phyloP scores from a whole-genome alignment of 2,329 filamentous ascomycete species.

The Penicillium sp. region DNA sequence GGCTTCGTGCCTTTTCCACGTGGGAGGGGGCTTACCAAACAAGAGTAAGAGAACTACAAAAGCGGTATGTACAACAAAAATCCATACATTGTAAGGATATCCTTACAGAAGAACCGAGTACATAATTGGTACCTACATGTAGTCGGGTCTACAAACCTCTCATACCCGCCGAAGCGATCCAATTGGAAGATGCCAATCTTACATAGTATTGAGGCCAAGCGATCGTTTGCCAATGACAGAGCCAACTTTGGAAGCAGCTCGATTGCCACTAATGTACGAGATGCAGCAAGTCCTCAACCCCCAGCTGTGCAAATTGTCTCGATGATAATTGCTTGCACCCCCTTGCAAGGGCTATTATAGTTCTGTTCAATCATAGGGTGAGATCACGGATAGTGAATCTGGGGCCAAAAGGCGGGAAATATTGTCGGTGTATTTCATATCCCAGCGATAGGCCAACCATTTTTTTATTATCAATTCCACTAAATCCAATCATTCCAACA shows the following conservation, averaged over 20 bases:
- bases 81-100: background rate
- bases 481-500: background rate
- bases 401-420: background rate
- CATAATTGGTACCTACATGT: background rate
- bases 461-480: background rate
- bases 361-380: background rate
- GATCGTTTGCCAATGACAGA: slow-evolving; percentile 3
- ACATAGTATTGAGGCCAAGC: background rate
- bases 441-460: background rate
- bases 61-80: background rate
- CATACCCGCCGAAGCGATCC: background rate
- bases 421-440: background rate
- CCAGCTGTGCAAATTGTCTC: slow-evolving; percentile 10
- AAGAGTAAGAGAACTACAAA: background rate
- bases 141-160: background rate
- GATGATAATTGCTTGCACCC: slow-evolving; percentile 22
- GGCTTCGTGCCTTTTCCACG: background rate
- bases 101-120: background rate
- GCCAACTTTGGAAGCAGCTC: background rate
- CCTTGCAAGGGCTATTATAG: slow-evolving; percentile 10
- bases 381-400: background rate
- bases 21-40: background rate
- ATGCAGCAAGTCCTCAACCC: slow-evolving; percentile 3
- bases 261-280: slow-evolving; percentile 5
- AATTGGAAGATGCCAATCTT: background rate